These are phyloP conservation scores for Thelephora terrestris DNA, from an alignment of 1,284 basidiomycete species.

Conservation along the genomic window DNA sequence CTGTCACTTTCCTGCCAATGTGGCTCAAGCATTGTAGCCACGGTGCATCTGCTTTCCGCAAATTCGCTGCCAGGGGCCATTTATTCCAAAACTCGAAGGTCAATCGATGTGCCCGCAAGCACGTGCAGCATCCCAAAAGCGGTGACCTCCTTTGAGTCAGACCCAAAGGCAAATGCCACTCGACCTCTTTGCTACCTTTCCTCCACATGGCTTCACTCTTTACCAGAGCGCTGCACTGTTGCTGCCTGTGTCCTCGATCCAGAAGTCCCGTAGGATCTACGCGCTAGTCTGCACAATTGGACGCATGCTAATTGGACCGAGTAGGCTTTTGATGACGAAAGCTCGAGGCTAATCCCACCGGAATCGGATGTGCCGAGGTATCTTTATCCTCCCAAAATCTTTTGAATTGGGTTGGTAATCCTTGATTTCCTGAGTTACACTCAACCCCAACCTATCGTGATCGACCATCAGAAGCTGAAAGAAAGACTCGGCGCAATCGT, in stretches of 20 bases:
- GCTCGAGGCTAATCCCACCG: constrained; percentile 22
- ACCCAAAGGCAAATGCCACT: not conserved
- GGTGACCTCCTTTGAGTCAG: constrained; percentile 5
- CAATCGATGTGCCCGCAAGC: not conserved
- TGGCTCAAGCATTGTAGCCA: no score
- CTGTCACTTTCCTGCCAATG: no score
- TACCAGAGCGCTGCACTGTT: constrained; percentile 13
- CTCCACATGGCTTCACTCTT: constrained; percentile 17
- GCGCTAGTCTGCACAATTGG: no score
- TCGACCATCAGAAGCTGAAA: constrained; percentile 44
- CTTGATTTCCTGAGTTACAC: constrained; percentile 11
- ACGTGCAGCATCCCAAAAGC: constrained; percentile 7
- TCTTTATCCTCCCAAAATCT: constrained; percentile 3
- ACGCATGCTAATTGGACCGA: constrained; percentile 1
- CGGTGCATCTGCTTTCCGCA: not conserved
- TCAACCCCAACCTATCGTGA: constrained; percentile 15
- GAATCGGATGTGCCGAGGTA: constrained; percentile 16
- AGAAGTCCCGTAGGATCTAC: constrained; percentile 7
- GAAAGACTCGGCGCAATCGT: constrained; percentile 49
- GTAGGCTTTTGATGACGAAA: constrained; percentile 12
- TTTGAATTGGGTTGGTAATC: not conserved
- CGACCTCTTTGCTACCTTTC: not conserved
- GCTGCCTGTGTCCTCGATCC: constrained; percentile 15
- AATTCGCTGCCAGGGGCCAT: not conserved
- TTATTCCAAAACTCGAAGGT: not conserved